These are phyloP conservation scores for Amylostereum areolatum DNA, from an alignment of 1,284 basidiomycete genomes.

Conservation along the genomic window DNA sequence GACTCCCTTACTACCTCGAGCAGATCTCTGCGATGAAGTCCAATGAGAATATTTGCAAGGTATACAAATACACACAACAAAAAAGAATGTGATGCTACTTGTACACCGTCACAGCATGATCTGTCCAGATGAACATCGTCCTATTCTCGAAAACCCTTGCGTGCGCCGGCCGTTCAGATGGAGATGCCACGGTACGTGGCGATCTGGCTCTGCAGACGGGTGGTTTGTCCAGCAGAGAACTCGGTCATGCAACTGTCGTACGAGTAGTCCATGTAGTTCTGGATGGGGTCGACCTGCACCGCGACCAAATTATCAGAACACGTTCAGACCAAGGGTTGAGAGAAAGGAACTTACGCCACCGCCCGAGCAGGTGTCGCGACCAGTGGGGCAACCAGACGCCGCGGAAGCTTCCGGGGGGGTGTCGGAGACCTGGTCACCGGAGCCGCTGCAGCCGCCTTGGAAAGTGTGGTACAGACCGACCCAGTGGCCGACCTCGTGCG, in stretches of 20 bases:
- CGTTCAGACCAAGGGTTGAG: not conserved
- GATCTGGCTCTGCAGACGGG: conserved; percentile 35
- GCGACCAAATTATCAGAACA: too few relatives aligned
- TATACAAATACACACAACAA: too few relatives aligned
- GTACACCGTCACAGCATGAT: too few relatives aligned
- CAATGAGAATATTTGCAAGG: too few relatives aligned
- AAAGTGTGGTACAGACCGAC: conserved; percentile 56
- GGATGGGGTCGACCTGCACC: conserved; percentile 35
- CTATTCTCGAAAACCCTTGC: too few relatives aligned
- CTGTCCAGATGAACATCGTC: too few relatives aligned
- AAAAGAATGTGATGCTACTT: too few relatives aligned
- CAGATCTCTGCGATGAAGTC: too few relatives aligned
- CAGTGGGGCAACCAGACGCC: conserved; percentile 39
- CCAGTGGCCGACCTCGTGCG: conserved; percentile 55
- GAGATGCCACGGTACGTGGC: conserved; percentile 39
- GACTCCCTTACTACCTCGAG: too few relatives aligned
- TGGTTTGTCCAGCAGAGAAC: conserved; percentile 41
- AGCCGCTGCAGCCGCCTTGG: conserved; percentile 45
- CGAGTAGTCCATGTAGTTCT: conserved; percentile 28
- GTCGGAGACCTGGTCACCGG: conserved; percentile 45
- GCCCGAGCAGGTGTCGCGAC: conserved; percentile 40
- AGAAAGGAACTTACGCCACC: conserved; percentile 20
- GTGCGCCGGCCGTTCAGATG: too few relatives aligned
- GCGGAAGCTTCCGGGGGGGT: conserved; percentile 42
- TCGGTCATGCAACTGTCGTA: conserved; percentile 37